Percentiles rank a stretch among this genome's conserved stretches.
phyloP scores from a whole-genome alignment of 768 basidiomycete species.

The Tephrocybe sp. region DNA sequence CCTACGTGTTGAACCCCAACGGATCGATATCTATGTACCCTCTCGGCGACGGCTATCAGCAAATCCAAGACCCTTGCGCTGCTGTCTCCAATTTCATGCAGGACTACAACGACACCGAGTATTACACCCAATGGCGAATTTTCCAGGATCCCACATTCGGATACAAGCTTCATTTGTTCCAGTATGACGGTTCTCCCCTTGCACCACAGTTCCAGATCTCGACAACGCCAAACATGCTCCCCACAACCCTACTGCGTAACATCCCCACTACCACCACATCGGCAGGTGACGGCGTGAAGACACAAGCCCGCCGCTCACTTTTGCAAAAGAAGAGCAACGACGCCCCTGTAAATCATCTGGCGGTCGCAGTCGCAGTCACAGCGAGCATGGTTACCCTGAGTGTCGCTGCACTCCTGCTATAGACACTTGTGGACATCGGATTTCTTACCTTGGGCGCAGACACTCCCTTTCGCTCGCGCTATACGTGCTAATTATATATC shows the following conservation, averaged over 20 bases:
- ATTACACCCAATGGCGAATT: constrained; percentile 68
- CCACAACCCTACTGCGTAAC: constrained; percentile 66
- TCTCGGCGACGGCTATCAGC: constrained; percentile 88
- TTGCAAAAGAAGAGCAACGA: constrained; percentile 24
- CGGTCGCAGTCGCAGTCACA: constrained; percentile 25
- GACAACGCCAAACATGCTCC: constrained; percentile 84
- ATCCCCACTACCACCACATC: constrained; percentile 25
- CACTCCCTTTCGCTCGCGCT: constrained; percentile 10
- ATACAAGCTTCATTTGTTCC: constrained; percentile 74
- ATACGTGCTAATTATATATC: constrained; percentile 16
- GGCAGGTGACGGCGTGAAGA: constrained; percentile 23
- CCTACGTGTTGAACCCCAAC: constrained; percentile 62
- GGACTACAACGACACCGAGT: constrained; percentile 74
- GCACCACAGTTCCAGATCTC: constrained; percentile 70
- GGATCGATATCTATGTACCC: constrained; percentile 79
- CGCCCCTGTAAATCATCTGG: constrained; percentile 21
- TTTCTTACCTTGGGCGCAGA: constrained; percentile 10
- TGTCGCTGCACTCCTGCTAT: constrained; percentile 31
- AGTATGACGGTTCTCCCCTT: constrained; percentile 75
- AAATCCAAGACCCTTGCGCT: constrained; percentile 92
- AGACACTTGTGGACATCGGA: constrained; percentile 15
- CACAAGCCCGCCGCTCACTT: constrained; percentile 14
- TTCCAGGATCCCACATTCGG: constrained; percentile 61
- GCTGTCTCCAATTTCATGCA: constrained; percentile 88
- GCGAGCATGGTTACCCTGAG: constrained; percentile 29